A percentile compares a stretch with the other conserved stretches of the same genome.
phyloP scores from a whole-genome alignment of 768 basidiomycete genomes.

The Mycena alexandri region DNA sequence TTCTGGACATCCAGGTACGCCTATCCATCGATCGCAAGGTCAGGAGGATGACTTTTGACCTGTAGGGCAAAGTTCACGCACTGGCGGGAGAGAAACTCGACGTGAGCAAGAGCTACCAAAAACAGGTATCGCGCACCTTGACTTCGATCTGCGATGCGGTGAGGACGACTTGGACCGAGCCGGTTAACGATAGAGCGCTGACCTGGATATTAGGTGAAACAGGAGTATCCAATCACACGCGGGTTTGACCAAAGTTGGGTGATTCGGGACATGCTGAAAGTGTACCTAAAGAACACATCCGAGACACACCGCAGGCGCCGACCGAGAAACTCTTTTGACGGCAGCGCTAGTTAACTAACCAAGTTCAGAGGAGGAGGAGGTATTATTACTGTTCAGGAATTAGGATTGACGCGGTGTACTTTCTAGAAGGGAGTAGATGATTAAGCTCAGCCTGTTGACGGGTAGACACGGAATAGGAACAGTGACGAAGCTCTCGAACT shows the following conservation, averaged over 20 bases:
- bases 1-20: background rate
- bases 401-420: too few species aligned
- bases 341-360: too few species aligned
- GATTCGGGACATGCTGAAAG: conserved; percentile 5
- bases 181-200: background rate
- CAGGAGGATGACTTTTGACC: background rate
- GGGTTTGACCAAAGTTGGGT: conserved; percentile 2
- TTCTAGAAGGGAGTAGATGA: too few species aligned
- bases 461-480: too few species aligned
- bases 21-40: background rate
- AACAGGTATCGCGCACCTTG: background rate
- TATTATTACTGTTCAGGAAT: too few species aligned
- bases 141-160: background rate
- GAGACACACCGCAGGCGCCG: background rate
- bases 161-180: background rate
- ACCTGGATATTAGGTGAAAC: background rate
- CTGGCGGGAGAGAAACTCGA: conserved; percentile 2
- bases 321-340: too few species aligned
- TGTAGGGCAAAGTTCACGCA: background rate
- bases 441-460: too few species aligned
- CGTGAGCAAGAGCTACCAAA: background rate
- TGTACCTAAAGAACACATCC: conserved; percentile 2
- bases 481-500: too few species aligned
- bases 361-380: too few species aligned
- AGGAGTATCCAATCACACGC: background rate